Conservation (phyloP, 2,329 filamentous ascomycete genomes). For the Xylariaceae sp. region DNA sequence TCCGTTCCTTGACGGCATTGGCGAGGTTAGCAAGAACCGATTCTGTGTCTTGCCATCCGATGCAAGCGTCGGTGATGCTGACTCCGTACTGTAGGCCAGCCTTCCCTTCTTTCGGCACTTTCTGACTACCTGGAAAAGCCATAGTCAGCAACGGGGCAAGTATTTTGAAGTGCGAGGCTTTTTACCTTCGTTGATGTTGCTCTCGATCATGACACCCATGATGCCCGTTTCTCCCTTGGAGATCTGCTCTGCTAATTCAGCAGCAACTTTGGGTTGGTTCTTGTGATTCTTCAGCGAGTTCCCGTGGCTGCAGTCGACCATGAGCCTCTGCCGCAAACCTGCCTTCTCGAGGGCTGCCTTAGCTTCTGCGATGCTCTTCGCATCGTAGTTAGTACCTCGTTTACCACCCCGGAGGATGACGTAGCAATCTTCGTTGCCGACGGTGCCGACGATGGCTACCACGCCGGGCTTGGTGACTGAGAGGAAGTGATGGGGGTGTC, state of each 20-base stretch:
- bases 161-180: slow-evolving; percentile 3
- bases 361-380: slow-evolving; percentile 78
- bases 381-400: slow-evolving; percentile 92
- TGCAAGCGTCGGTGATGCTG: slow-evolving; percentile 97
- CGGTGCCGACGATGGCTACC: slow-evolving; percentile 90
- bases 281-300: slow-evolving; percentile 96
- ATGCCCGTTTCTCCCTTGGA: slow-evolving; percentile 80
- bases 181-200: slow-evolving; percentile 89
- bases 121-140: slow-evolving; percentile 69
- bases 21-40: slow-evolving; percentile 76
- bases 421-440: slow-evolving; percentile 96
- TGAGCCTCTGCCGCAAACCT: slow-evolving; percentile 74
- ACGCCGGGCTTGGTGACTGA: slow-evolving; percentile 96
- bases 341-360: slow-evolving; percentile 78
- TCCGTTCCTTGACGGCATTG: slow-evolving; percentile 74
- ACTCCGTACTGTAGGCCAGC: slow-evolving; percentile 87
- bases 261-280: slow-evolving; percentile 94
- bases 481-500: slow-evolving; percentile 93
- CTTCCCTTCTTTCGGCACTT: slow-evolving; percentile 86
- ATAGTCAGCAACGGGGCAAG: slow-evolving; percentile 31
- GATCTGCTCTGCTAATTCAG: slow-evolving; percentile 80
- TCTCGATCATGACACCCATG: slow-evolving; percentile 99
- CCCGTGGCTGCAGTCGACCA: slow-evolving; percentile 98
- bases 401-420: slow-evolving; percentile 92
- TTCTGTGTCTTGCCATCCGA: slow-evolving; percentile 90